phyloP scores from a whole-genome alignment of 2,329 filamentous ascomycete species.

The Colletotrichum shisoi region DNA sequence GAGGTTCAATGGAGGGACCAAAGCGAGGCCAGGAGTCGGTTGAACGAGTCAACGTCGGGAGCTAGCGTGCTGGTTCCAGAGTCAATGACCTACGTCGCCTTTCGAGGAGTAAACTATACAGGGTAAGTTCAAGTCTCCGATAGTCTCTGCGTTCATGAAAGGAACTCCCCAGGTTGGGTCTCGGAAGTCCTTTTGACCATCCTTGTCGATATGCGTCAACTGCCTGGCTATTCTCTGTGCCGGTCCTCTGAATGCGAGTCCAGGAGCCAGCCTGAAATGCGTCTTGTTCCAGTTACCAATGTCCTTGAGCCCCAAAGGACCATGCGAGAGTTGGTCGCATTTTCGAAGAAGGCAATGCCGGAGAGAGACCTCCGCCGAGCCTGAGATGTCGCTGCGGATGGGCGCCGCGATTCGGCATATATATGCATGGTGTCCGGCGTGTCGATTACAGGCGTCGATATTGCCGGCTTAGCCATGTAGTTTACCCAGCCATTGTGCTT shows the following conservation, averaged over 20 bases:
- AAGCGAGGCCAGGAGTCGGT: neutral
- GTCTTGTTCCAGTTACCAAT: too few species aligned
- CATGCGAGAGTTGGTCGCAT: neutral
- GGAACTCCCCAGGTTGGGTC: neutral
- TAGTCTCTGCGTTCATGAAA: neutral
- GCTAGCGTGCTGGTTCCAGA: too few species aligned
- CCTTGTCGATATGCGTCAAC: neutral
- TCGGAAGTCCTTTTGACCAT: neutral
- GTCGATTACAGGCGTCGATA: neutral
- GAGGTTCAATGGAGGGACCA: neutral
- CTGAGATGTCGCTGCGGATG: neutral
- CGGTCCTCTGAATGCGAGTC: too few species aligned
- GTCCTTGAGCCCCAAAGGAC: too few species aligned
- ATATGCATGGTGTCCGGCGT: neutral
- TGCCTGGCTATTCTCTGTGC: too few species aligned
- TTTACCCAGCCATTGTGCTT: neutral
- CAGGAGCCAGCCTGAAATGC: too few species aligned
- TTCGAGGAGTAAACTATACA: too few species aligned
- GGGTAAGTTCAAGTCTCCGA: neutral
- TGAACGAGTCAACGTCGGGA: neutral
- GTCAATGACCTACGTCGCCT: neutral
- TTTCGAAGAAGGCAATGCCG: neutral
- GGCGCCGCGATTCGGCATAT: neutral
- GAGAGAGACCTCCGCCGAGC: neutral
- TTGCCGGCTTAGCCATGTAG: neutral